Evolutionary conservation across 441 rosid genomes (phyloP).

Genomic region (Adansonia gregorii): DNA sequence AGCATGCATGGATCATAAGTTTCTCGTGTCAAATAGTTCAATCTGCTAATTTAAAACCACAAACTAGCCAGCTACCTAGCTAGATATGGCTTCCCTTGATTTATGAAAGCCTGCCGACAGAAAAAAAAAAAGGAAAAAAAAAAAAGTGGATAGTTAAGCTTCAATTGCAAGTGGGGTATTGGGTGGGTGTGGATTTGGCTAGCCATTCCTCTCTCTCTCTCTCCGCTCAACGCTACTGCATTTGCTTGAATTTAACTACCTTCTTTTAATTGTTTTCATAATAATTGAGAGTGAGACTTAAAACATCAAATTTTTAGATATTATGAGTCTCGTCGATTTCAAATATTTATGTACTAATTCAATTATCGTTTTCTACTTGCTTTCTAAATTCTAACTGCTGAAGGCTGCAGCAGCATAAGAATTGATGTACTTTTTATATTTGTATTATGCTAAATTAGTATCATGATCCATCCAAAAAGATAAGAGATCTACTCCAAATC

Average conservation of each 20-base stretch:
- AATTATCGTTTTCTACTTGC: too few relatives aligned
- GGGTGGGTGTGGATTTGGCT: constrained; percentile 19
- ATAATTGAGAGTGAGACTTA: too few relatives aligned
- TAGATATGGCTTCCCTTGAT: neutral
- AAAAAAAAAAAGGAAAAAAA: neutral
- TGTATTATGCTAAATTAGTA: too few relatives aligned
- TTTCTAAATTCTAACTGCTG: too few relatives aligned
- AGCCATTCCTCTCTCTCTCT: neutral
- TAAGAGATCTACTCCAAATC: too few relatives aligned
- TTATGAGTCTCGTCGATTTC: too few relatives aligned
- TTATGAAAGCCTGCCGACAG: constrained; percentile 18
- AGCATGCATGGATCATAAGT: neutral
- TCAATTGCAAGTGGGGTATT: constrained; percentile 31
- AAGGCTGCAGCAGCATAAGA: too few relatives aligned
- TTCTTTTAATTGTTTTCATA: neutral
- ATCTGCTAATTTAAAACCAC: neutral
- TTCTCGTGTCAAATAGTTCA: neutral
- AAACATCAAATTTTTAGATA: too few relatives aligned
- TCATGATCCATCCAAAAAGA: too few relatives aligned
- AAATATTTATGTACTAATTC: too few relatives aligned
- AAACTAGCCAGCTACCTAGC: neutral
- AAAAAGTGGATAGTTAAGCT: neutral
- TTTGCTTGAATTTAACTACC: neutral
- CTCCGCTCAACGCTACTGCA: neutral
- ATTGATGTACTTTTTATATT: too few relatives aligned